Percentiles rank a stretch among this genome's conserved stretches.
Evolutionary conservation across 352 stramenopile species (phyloP).

Genomic region (Blastocystis sp.): DNA sequence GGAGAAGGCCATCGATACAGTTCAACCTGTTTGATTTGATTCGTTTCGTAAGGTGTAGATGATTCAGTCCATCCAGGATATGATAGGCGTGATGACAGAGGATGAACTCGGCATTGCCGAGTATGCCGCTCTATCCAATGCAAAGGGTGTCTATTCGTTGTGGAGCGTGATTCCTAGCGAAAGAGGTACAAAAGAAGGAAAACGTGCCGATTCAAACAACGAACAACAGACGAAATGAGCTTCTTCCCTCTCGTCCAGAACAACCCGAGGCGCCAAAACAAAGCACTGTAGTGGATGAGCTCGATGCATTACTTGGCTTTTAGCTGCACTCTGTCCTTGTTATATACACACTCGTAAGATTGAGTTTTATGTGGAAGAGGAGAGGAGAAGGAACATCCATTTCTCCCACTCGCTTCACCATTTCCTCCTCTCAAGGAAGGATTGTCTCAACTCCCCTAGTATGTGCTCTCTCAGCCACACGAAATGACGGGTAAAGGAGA

Average conservation of each 20-base stretch:
- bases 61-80: background rate
- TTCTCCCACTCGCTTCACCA: too few relatives aligned
- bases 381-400: too few relatives aligned
- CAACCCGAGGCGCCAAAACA: background rate
- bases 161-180: background rate
- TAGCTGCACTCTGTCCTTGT: slow-evolving; percentile 1
- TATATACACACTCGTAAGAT: background rate
- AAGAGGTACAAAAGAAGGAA: background rate
- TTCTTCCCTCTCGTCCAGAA: background rate
- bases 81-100: background rate
- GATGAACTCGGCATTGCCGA: background rate
- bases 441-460: too few relatives aligned
- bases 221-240: background rate
- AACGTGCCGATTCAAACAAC: background rate
- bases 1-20: background rate
- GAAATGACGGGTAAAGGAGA: too few relatives aligned
- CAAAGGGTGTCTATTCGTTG: background rate
- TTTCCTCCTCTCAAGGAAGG: too few relatives aligned
- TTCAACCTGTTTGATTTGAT: background rate
- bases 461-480: too few relatives aligned
- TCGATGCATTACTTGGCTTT: slow-evolving; percentile 42
- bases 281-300: background rate
- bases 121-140: background rate
- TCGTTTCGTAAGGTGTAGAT: background rate
- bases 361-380: too few relatives aligned